Percentiles rank a stretch among this genome's conserved stretches.
Evolutionary conservation across 2,329 filamentous ascomycete species (phyloP).

Genomic region (Fusarium decemcellulare): DNA sequence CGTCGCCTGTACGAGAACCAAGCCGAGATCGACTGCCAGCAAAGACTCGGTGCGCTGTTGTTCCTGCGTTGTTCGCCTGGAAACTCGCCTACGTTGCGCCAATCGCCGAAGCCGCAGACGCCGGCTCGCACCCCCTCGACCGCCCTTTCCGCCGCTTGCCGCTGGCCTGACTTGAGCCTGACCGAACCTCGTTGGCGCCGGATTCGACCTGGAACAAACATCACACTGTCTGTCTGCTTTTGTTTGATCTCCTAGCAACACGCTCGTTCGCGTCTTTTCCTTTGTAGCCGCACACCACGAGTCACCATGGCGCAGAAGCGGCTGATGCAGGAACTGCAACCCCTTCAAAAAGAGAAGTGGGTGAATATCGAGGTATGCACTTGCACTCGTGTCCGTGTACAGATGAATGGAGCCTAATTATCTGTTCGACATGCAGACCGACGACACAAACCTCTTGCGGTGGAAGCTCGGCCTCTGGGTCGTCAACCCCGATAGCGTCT

Average conservation of each 20-base stretch:
- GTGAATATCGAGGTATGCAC: slow-evolving; percentile 85
- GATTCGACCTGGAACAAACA: slow-evolving; percentile 21
- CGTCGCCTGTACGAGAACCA: not conserved
- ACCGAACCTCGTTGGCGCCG: slow-evolving; percentile 21
- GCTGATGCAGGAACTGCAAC: slow-evolving; percentile 89
- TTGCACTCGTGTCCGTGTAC: not conserved
- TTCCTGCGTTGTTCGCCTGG: no score
- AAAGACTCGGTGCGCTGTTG: not conserved
- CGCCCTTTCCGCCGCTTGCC: slow-evolving; percentile 46
- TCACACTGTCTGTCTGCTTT: not conserved
- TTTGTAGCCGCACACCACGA: not conserved
- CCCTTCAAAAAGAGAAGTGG: slow-evolving; percentile 91
- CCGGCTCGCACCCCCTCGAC: slow-evolving; percentile 38
- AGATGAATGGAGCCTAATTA: slow-evolving; percentile 7
- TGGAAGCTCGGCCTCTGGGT: slow-evolving; percentile 94
- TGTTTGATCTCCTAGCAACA: slow-evolving; percentile 4
- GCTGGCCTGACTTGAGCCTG: slow-evolving; percentile 44
- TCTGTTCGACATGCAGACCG: slow-evolving; percentile 64
- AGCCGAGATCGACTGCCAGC: not conserved
- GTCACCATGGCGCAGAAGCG: slow-evolving; percentile 74
- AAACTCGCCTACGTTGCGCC: slow-evolving; percentile 21
- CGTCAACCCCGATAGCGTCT: slow-evolving; percentile 91
- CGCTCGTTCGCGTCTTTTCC: slow-evolving; percentile 16
- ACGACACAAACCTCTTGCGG: slow-evolving; percentile 86
- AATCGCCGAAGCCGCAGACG: slow-evolving; percentile 37